Evolutionary conservation across 306 rosid species (phyloP), one percentile per base, ranked within the genome.

Genomic region (Hippophae rhamnoides): DNA sequence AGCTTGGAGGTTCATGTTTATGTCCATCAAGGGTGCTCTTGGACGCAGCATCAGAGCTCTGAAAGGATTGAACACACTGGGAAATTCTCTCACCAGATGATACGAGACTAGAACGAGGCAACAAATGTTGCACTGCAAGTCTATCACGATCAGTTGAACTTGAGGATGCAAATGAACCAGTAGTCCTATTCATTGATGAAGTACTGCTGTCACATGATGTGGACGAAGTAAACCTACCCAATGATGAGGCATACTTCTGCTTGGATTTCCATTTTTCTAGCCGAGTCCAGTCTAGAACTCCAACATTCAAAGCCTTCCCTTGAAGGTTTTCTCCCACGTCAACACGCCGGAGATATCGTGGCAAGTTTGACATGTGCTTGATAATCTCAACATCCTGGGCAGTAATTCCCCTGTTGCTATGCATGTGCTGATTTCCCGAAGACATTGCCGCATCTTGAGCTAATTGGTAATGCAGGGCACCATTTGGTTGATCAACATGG

Each of bases 341-440:
- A 41, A 83, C 45, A 62, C 71, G 76, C 68, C 70, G 85, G 60
- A 92, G 96, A 78, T 76, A 92, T 38, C 64, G 74, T 10, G 98
- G 98, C 79, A 92, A 72, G 77, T 78, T 81, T 5, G 96, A 76
- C 98, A 92, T 92, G 80, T 92, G 73, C 76, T 72, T 87, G 71
- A 92, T 83, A 76, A 92, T 89, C 82, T 92, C 98, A 62, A 82
- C 95, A 59, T 64, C 81, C 66, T 69, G 78, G 38, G 51, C 54
- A 54, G 74, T 58, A 63, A 74, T 76, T 72, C 65, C 79, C 70
- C 75, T 74, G 0, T 59, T 61, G 13, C 69, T 76, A 69, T 70
- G 69, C 51, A 61, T 53, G 55, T 67, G 61, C 26, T 10, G 56
- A 60, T 51, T 63, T 41, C 57, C 60, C 0, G 64, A 65, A 65